Conservation (phyloP, 768 basidiomycete species). For the Amanita molliuscula region DNA sequence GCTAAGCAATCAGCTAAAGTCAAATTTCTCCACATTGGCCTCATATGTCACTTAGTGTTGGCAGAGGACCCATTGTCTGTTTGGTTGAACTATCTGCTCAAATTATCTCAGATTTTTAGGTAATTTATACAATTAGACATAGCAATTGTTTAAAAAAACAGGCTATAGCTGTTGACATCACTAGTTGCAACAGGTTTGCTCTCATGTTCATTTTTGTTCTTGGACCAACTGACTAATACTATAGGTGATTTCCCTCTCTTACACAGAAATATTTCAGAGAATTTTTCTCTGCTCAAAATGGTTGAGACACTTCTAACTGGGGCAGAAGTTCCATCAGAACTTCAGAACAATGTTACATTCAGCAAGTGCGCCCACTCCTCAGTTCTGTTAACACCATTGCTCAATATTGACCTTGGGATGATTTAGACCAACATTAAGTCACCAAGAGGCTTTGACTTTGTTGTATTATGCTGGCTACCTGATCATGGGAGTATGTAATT, state of each 20-base stretch:
- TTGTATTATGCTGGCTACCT: slow-evolving; percentile 11
- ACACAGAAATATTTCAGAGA: slow-evolving; percentile 6
- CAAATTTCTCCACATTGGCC: too few relatives aligned
- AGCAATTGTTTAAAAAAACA: too few relatives aligned
- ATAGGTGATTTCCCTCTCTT: slow-evolving; percentile 9
- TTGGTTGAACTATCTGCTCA: too few relatives aligned
- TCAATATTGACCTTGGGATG: slow-evolving; percentile 7
- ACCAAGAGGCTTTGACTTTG: slow-evolving; percentile 8
- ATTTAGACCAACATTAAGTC: slow-evolving; percentile 5
- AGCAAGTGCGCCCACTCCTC: slow-evolving; percentile 7
- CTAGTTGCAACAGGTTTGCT: slow-evolving; percentile 10
- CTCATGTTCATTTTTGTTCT: background rate
- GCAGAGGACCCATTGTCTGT: too few relatives aligned
- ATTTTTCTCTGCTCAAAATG: slow-evolving; percentile 5
- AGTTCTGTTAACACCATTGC: slow-evolving; percentile 5
- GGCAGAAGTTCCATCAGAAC: slow-evolving; percentile 5
- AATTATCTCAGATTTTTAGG: too few relatives aligned
- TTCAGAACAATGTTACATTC: slow-evolving; percentile 7
- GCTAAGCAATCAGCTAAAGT: too few relatives aligned
- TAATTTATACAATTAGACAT: too few relatives aligned
- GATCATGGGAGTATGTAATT: slow-evolving; percentile 10
- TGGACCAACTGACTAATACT: background rate
- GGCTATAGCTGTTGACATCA: too few relatives aligned
- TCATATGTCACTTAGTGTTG: too few relatives aligned
- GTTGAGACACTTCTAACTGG: slow-evolving; percentile 8